phyloP scores from a whole-genome alignment of 441 rosid genomes.

The Erysimum cheiri region DNA sequence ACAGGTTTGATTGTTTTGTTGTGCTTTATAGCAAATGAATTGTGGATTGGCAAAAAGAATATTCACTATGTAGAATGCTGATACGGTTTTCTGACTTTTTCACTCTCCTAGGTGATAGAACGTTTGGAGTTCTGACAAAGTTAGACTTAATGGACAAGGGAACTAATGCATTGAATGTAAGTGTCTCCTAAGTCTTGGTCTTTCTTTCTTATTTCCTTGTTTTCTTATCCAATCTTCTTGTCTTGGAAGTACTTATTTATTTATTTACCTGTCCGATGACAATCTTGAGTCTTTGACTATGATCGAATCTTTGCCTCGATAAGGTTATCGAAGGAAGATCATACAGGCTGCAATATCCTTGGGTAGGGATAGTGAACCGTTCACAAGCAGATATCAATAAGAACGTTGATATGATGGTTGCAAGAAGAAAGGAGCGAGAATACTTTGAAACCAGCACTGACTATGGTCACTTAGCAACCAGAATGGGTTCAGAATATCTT shows the following conservation, averaged over 20 bases:
- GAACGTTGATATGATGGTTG: conserved; percentile 88
- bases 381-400: conserved; percentile 97
- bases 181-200: conserved; percentile 16
- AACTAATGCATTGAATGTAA: conserved; percentile 76
- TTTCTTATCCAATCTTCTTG: neutral
- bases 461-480: conserved; percentile 86
- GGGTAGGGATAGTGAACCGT: conserved; percentile 99
- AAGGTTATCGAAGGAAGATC: conserved; percentile 97
- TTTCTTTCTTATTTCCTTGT: neutral
- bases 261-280: neutral
- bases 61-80: neutral
- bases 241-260: neutral
- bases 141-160: conserved; percentile 98
- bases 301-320: conserved; percentile 1
- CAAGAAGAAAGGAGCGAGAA: conserved; percentile 86
- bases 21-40: conserved; percentile 1
- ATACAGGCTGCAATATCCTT: conserved; percentile 85
- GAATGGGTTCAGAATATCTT: conserved; percentile 98
- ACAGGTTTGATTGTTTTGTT: conserved; percentile 51
- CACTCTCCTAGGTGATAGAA: conserved; percentile 35
- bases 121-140: conserved; percentile 93
- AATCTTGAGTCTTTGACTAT: conserved; percentile 2
- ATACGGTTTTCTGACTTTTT: neutral
- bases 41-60: neutral
- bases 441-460: conserved; percentile 95